Evolutionary conservation across 2,329 filamentous ascomycete genomes (phyloP).

Genomic region (Albophoma yamanashiensis): DNA sequence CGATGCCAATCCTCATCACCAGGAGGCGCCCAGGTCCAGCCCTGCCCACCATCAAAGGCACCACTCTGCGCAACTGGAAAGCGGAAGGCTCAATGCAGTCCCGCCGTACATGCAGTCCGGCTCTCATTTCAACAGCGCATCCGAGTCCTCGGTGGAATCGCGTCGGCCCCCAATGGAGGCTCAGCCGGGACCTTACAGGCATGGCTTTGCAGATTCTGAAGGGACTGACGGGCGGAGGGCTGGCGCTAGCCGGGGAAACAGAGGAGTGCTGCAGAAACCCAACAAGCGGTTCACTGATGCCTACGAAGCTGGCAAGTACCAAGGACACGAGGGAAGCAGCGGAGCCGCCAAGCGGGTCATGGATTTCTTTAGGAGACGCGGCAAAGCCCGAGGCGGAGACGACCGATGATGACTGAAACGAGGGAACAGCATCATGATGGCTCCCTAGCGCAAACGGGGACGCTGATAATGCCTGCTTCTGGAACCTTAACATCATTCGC

Average conservation of each 20-base stretch:
- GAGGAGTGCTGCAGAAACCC: slow-evolving; percentile 66
- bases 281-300: slow-evolving; percentile 83
- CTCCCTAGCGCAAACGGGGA: not conserved
- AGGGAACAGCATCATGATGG: not conserved
- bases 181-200: slow-evolving; percentile 31
- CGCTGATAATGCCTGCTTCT: not conserved
- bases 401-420: slow-evolving; percentile 28
- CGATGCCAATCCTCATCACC: slow-evolving; percentile 24
- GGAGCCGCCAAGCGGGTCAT: slow-evolving; percentile 87
- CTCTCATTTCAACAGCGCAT: slow-evolving; percentile 36
- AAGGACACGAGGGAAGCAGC: slow-evolving; percentile 68
- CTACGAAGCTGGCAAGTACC: slow-evolving; percentile 63
- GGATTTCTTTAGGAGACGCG: slow-evolving; percentile 92
- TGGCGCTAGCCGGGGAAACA: slow-evolving; percentile 26
- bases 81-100: slow-evolving; percentile 28
- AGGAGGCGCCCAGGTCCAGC: slow-evolving; percentile 20
- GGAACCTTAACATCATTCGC: not conserved
- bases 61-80: slow-evolving; percentile 27
- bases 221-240: slow-evolving; percentile 29
- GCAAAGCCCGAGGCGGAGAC: slow-evolving; percentile 58
- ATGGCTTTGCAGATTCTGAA: slow-evolving; percentile 30
- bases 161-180: slow-evolving; percentile 28
- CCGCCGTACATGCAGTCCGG: slow-evolving; percentile 35
- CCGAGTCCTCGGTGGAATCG: slow-evolving; percentile 42
- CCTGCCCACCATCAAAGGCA: slow-evolving; percentile 31